These are phyloP conservation scores for Boletus rubroflammeus DNA, from an alignment of 768 basidiomycete genomes.

Conservation along the genomic window DNA sequence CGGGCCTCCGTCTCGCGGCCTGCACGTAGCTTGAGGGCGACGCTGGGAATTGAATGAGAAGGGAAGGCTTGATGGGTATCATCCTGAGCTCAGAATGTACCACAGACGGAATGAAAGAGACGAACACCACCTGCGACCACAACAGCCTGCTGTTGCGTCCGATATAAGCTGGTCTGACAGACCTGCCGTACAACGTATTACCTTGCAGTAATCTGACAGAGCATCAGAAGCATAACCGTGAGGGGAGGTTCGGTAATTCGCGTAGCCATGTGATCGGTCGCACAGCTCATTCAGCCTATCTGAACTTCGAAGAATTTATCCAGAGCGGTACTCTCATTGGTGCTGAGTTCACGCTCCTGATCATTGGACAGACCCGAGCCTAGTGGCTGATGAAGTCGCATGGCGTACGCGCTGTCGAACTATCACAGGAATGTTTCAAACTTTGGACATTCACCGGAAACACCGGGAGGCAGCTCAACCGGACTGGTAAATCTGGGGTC, in stretches of 20 bases:
- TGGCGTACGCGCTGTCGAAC: background rate
- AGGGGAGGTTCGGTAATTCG: conserved; percentile 1
- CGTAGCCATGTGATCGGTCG: conserved; percentile 15
- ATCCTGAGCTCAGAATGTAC: conserved; percentile 12
- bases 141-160: background rate
- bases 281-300: background rate
- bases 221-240: conserved; percentile 6
- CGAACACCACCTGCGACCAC: background rate
- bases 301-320: background rate
- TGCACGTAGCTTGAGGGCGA: conserved; percentile 36
- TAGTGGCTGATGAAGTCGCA: background rate
- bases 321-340: background rate
- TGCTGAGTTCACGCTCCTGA: background rate
- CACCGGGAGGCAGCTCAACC: too few relatives aligned
- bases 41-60: conserved; percentile 9
- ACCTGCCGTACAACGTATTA: conserved; percentile 23
- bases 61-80: conserved; percentile 18
- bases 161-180: conserved; percentile 18
- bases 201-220: conserved; percentile 15
- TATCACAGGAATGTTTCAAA: background rate
- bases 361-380: background rate
- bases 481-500: background rate
- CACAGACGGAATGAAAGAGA: background rate
- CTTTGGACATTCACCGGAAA: too few relatives aligned
- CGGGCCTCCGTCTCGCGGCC: conserved; percentile 19